phyloP scores from a whole-genome alignment of 2,329 filamentous ascomycete species.

The Clarireedia hainanense region DNA sequence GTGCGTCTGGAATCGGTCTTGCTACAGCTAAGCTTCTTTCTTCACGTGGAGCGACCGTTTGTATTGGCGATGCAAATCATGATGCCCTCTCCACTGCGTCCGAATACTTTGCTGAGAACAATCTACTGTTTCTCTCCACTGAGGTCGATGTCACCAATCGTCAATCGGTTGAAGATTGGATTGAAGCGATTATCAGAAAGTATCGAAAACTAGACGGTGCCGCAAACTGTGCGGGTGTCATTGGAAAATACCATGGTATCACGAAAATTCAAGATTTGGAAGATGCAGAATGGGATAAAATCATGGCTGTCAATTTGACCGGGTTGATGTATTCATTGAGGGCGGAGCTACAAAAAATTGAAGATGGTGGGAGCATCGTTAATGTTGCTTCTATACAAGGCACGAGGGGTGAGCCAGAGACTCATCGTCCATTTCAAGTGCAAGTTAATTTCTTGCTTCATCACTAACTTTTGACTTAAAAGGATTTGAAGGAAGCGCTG shows the following conservation, averaged over 20 bases:
- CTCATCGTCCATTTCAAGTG: background rate
- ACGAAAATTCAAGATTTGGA: slow-evolving; percentile 25
- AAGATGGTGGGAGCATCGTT: slow-evolving; percentile 31
- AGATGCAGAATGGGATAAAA: slow-evolving; percentile 33
- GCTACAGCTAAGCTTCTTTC: slow-evolving; percentile 52
- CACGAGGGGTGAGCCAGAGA: slow-evolving; percentile 31
- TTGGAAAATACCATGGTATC: slow-evolving; percentile 29
- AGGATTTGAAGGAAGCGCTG: slow-evolving; percentile 28
- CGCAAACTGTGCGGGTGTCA: slow-evolving; percentile 43
- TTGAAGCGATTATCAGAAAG: slow-evolving; percentile 28
- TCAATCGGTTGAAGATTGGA: slow-evolving; percentile 31
- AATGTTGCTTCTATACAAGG: slow-evolving; percentile 42
- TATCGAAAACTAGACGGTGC: slow-evolving; percentile 36
- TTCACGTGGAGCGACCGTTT: slow-evolving; percentile 21
- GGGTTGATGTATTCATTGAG: slow-evolving; percentile 33
- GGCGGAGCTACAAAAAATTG: slow-evolving; percentile 35
- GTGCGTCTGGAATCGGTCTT: slow-evolving; percentile 67
- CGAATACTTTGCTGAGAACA: slow-evolving; percentile 27
- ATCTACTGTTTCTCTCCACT: slow-evolving; percentile 18
- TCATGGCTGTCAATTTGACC: slow-evolving; percentile 32
- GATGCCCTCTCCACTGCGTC: slow-evolving; percentile 22
- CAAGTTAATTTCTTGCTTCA: background rate
- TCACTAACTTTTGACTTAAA: slow-evolving; percentile 25
- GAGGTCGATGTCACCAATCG: slow-evolving; percentile 30
- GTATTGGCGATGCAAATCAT: slow-evolving; percentile 18